Evolutionary conservation across 805 yeast species (phyloP), one percentile per base, ranked within the genome.

Genomic region (Saturnispora besseyi): DNA sequence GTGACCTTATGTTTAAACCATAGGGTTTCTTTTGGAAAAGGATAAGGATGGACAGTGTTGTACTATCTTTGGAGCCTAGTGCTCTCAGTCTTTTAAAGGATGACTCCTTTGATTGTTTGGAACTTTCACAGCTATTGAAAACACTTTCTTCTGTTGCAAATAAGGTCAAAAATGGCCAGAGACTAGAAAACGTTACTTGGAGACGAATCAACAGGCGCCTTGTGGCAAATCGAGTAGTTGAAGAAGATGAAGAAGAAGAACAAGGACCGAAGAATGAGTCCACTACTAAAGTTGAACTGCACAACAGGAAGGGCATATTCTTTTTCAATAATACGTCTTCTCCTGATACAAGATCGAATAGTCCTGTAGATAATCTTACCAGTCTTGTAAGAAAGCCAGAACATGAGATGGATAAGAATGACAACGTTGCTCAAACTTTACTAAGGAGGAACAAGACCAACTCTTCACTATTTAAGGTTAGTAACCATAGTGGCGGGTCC

Each of bases 171-270:
- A 63, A 66, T 47, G 71, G 71, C 28, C 59, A 59, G 44, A 52
- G 72, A 45, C 53, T 67, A 15, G 71, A 65, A 49, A 67, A 67
- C 49, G 58, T 66, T 12, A 60, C 67, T 45, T 66, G 70, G 71
- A 55, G 72, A 32, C 62, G 65, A 21, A 64, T 66, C 13, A 67
- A 67, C 47, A 57, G 64, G 36, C 61, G 61, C 32, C 47, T 67
- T 13, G 51, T 65, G 3, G 43, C 59, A 3, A 26, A 41, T 28
- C 44, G 33, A 41, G 21, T 15, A 41, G 15, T 8, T 13, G 15
- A 38, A 38, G 18, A 13, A 12, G 28, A 22, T 2, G 18, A 22
- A 24, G 30, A 21, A 22, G 42, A 24, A 31, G 2, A 31, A 31
- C 18, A 18, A 18, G 18, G 18, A 24, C 11, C 24, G 22, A 22